Conservation (phyloP, 306 rosid species). For the Cicer pinnatifidum region DNA sequence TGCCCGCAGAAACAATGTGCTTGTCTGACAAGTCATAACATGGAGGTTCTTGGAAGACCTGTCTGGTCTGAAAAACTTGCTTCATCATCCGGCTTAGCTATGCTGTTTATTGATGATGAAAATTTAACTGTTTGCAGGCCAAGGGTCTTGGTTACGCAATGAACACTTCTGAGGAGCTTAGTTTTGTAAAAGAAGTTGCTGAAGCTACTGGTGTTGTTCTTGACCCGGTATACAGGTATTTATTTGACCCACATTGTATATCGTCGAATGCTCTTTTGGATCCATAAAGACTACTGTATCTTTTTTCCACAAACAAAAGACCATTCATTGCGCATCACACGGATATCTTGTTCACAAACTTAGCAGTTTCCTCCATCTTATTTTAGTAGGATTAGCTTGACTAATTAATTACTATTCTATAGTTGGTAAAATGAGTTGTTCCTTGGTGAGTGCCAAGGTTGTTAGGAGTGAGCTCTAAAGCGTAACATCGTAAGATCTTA, state of each 20-base stretch:
- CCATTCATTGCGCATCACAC: slow-evolving; percentile 16
- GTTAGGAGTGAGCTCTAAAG: no score
- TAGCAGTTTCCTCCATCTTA: slow-evolving; percentile 20
- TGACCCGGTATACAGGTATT: slow-evolving; percentile 92
- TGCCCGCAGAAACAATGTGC: slow-evolving; percentile 8
- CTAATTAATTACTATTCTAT: slow-evolving; percentile 8
- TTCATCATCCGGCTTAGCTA: slow-evolving; percentile 17
- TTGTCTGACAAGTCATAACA: slow-evolving; percentile 25
- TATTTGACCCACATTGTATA: slow-evolving; percentile 16
- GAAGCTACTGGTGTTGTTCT: slow-evolving; percentile 83
- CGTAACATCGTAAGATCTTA: no score
- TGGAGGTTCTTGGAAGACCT: slow-evolving; percentile 19
- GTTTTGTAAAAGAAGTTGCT: slow-evolving; percentile 73
- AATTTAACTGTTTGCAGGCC: slow-evolving; percentile 60
- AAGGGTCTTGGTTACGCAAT: slow-evolving; percentile 94
- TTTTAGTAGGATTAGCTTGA: slow-evolving; percentile 29
- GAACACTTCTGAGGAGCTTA: slow-evolving; percentile 83
- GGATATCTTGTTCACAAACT: slow-evolving; percentile 22
- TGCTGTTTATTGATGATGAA: slow-evolving; percentile 39
- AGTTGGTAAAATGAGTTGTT: slow-evolving; percentile 14
- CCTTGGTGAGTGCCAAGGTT: not conserved
- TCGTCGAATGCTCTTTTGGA: slow-evolving; percentile 33
- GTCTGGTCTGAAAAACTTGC: slow-evolving; percentile 26
- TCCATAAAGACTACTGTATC: slow-evolving; percentile 14
- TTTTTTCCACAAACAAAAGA: not conserved